Conservation (phyloP, 2,329 filamentous ascomycete species). For the Neonectria coccinea region DNA sequence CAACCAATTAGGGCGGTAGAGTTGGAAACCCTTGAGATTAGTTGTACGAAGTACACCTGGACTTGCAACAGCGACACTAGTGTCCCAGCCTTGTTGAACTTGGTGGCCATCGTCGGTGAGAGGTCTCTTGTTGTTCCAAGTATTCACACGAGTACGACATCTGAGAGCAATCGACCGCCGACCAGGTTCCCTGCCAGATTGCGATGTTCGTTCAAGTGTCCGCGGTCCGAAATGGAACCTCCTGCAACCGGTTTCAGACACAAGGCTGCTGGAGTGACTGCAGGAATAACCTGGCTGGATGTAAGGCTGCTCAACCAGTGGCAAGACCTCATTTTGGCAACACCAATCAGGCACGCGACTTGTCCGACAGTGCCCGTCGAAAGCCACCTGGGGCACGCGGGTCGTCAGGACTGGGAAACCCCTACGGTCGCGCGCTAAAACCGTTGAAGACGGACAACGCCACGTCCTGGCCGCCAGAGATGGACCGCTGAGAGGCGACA, state of each 20-base stretch:
- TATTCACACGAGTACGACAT: background rate
- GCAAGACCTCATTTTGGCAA: background rate
- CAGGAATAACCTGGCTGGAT: background rate
- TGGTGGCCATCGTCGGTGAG: background rate
- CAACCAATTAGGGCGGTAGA: slow-evolving; percentile 23
- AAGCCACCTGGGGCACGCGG: background rate
- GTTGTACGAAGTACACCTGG: slow-evolving; percentile 3
- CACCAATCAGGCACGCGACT: background rate
- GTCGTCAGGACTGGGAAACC: background rate
- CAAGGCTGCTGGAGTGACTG: background rate
- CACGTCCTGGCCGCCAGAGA: background rate
- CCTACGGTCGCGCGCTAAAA: background rate
- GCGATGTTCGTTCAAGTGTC: background rate
- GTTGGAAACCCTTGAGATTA: slow-evolving; percentile 33
- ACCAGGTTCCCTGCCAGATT: background rate
- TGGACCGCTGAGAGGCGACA: slow-evolving; percentile 5
- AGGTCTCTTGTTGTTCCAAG: background rate
- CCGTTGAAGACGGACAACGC: background rate
- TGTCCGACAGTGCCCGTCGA: background rate
- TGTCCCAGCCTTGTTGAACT: background rate
- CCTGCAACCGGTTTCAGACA: background rate
- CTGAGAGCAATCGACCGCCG: background rate
- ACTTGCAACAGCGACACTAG: background rate
- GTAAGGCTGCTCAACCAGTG: background rate
- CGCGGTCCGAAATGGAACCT: background rate